phyloP scores from a whole-genome alignment of 2,329 filamentous ascomycete genomes.

The Fusarium stilboides region DNA sequence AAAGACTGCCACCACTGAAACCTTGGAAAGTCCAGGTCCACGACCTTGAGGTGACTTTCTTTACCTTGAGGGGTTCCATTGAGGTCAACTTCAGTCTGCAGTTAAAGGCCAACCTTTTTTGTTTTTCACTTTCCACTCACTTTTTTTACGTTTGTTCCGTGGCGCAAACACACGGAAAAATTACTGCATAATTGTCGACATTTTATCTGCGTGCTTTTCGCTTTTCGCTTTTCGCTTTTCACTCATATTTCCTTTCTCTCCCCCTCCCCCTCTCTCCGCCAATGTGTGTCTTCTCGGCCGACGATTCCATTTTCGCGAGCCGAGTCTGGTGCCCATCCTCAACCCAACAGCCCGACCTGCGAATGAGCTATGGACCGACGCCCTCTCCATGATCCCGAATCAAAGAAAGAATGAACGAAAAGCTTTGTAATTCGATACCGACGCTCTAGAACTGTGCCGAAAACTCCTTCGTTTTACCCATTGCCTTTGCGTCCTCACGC shows the following conservation, averaged over 20 bases:
- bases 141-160: conserved; percentile 27
- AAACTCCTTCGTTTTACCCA: conserved; percentile 34
- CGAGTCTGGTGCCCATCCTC: conserved; percentile 52
- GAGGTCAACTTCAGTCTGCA: conserved; percentile 6
- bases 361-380: conserved; percentile 55
- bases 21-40: conserved; percentile 18
- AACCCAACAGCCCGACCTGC: conserved; percentile 44
- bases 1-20: conserved; percentile 1
- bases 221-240: conserved; percentile 20
- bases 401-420: conserved; percentile 56
- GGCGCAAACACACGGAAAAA: conserved; percentile 35
- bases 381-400: conserved; percentile 49
- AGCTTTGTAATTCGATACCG: conserved; percentile 47
- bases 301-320: conserved; percentile 56
- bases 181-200: conserved; percentile 14
- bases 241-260: conserved; percentile 1
- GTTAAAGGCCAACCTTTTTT: conserved; percentile 12
- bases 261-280: conserved; percentile 46
- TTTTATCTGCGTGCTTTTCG: conserved; percentile 23
- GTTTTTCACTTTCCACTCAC: conserved; percentile 17
- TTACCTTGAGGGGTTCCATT: conserved; percentile 20
- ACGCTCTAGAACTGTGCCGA: conserved; percentile 40
- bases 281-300: conserved; percentile 57
- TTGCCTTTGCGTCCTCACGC: conserved; percentile 29
- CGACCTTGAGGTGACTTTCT: conserved; percentile 15